Percentiles rank a stretch among this genome's conserved stretches.
These are phyloP conservation scores for Heterobasidion parviporum DNA, from an alignment of 1,284 basidiomycete genomes.

Conservation along the genomic window DNA sequence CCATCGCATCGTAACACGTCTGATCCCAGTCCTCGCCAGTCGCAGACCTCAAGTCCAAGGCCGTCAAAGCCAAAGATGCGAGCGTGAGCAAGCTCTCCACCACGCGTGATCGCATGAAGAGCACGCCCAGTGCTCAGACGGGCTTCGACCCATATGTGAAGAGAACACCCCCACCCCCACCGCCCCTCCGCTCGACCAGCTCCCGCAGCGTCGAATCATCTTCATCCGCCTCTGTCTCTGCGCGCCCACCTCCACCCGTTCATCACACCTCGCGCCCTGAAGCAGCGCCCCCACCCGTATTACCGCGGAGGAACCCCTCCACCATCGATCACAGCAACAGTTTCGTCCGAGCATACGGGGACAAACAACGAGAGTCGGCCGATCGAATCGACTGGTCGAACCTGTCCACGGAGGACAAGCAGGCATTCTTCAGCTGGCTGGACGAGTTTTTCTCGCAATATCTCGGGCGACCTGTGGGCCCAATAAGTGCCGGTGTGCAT, in stretches of 20 bases:
- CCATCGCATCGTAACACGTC: too few species aligned
- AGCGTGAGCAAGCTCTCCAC: slow-evolving; percentile 41
- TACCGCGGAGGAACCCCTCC: not conserved
- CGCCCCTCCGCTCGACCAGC: slow-evolving; percentile 3
- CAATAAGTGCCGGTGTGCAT: not conserved
- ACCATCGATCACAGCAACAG: not conserved
- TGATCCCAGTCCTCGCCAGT: slow-evolving; percentile 26
- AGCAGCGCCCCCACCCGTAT: not conserved
- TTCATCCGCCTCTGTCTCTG: not conserved
- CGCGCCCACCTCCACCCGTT: not conserved
- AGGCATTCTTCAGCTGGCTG: slow-evolving; percentile 64
- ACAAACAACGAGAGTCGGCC: not conserved
- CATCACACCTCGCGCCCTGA: not conserved
- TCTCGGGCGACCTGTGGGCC: slow-evolving; percentile 15
- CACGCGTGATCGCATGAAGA: slow-evolving; percentile 48
- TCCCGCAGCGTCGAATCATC: not conserved
- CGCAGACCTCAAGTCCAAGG: slow-evolving; percentile 57
- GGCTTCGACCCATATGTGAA: slow-evolving; percentile 52
- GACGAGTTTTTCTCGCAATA: slow-evolving; percentile 67
- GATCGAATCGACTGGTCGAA: slow-evolving; percentile 58
- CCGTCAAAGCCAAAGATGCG: slow-evolving; percentile 48
- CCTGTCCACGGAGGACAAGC: slow-evolving; percentile 57
- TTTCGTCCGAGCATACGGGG: not conserved
- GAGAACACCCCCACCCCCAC: slow-evolving; percentile 24
- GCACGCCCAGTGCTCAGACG: slow-evolving; percentile 49